Base-by-base conservation (phyloP, 2,329 filamentous ascomycete genomes). In the Colletotrichum echinochloae region DNA sequence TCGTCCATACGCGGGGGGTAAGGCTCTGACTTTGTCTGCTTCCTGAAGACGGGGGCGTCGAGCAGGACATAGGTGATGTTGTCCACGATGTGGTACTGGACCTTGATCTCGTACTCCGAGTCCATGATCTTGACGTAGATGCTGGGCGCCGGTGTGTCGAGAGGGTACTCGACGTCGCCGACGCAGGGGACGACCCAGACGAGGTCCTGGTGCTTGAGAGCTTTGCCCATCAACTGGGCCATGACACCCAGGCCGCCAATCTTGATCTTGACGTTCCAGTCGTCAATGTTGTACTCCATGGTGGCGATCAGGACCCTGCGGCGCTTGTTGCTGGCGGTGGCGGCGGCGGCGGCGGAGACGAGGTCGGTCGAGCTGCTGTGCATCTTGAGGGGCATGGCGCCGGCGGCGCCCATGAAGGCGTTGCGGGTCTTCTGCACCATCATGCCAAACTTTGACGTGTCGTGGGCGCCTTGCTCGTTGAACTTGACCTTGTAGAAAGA, bases 221-320 rank as follows among this genome's bases (percentile, higher is more conserved):
- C 87, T 76, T 90, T 90, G 16, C 88, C 88, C 90, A 92, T 92
- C 3, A 92, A 79, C 74, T 90, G 88, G 37, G 90, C 89, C 90
- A 92, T 92, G 71, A 91, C 90, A 77, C 90, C 90, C 5, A 92
- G 81, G 68, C 90, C 90, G 68, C 90, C 90, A 54, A 92, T 92
- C 80, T 92, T 92, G 80, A 92, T 90, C 79, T 91, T 92, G 80
- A 92, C 90, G 5, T 80, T 84, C 88, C 90, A 92, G 76, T 92
- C 90, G 65, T 90, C 88, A 70, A 92, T 91, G 72, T 92, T 89
- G 78, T 92, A 92, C 78, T 92, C 90, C 88, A 92, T 91, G 7
- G 90, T 92, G 11, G 89, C 90, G 62, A 92, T 90, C n/a, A 92
- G 83, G 2, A 91, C 87, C 23, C 85, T 90, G n/a, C 87, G 81